These are phyloP conservation scores for Penicillium arizonense DNA, from an alignment of 495 filamentous ascomycete species.

Conservation along the genomic window DNA sequence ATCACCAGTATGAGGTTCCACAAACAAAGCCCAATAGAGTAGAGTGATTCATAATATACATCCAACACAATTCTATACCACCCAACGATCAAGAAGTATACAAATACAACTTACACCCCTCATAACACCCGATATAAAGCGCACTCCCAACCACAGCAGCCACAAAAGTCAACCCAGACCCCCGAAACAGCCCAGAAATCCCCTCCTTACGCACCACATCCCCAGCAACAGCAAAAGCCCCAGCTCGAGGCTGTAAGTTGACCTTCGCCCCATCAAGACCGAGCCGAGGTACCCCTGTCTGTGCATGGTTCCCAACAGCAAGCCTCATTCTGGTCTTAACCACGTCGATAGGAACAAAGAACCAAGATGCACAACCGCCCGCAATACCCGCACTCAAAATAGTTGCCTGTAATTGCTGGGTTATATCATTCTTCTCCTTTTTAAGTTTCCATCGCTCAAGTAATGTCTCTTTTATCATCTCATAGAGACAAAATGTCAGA, in stretches of 20 bases:
- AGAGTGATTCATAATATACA: too few relatives aligned
- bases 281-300: neutral
- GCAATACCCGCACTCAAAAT: constrained; percentile 4
- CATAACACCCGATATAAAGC: constrained; percentile 13
- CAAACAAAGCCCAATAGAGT: too few relatives aligned
- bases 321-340: constrained; percentile 13
- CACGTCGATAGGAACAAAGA: constrained; percentile 12
- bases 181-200: constrained; percentile 8
- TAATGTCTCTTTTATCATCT: constrained; percentile 9
- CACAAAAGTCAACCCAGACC: constrained; percentile 10
- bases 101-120: constrained; percentile 8
- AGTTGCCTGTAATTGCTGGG: constrained; percentile 1
- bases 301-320: constrained; percentile 2
- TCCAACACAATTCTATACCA: too few relatives aligned
- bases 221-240: constrained; percentile 3
- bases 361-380: constrained; percentile 6
- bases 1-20: too few relatives aligned
- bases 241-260: neutral
- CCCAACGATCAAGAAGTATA: neutral
- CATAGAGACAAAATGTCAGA: constrained; percentile 11
- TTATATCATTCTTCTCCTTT: neutral
- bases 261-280: neutral
- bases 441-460: neutral
- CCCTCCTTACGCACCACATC: constrained; percentile 7
- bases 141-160: constrained; percentile 4